Base-by-base conservation (phyloP, 2,329 filamentous ascomycete species). In the Whalleya microplaca region DNA sequence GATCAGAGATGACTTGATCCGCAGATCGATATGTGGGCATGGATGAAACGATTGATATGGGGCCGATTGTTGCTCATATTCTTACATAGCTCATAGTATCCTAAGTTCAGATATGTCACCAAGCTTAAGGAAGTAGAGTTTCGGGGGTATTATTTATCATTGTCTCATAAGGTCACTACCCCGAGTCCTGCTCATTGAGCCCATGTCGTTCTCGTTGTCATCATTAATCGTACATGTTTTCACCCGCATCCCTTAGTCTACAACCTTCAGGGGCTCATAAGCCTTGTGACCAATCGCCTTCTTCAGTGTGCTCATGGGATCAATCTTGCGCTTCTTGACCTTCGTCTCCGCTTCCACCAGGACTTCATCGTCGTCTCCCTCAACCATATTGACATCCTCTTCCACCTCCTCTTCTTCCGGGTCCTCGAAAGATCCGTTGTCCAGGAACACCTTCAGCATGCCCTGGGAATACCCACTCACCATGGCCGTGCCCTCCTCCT, bases 391-490 rank as follows among this genome's bases (percentile, higher is more conserved):
- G 60, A 55, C 56, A 19, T 56, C 62, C 44, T 67, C 65, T 21
- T 67, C 69, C 21, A 69, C 72, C 41, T 73, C 74, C 0, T 73
- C 71, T 12, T 69, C 70, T 2, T 73, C 72, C 21, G 66, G 67
- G 1, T 78, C 75, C 8, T 75, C 74, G 53, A 84, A 81, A 0
- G 71, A 70, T 0, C 78, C 80, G 18, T 71, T 74, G 2, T 83
- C 81, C 44, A 86, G 62, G 59, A 86, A 85, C 8, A 81, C 77
- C 73, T 84, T 84, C 61, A 86, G 68, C 78, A 84, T 77, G 1
- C 73, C 82, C 71, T 84, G 83, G 1, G 79, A 82, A 68, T 85
- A 84, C 1, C 82, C 82, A 51, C 75, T 79, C n/a, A 84, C 79
- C 21, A 85, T 63, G 41, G 75, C 73, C 3, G 78, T 80, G 21